These are phyloP conservation scores for Geoglossum cookeanum DNA, from an alignment of 2,329 filamentous ascomycete species.

Conservation along the genomic window DNA sequence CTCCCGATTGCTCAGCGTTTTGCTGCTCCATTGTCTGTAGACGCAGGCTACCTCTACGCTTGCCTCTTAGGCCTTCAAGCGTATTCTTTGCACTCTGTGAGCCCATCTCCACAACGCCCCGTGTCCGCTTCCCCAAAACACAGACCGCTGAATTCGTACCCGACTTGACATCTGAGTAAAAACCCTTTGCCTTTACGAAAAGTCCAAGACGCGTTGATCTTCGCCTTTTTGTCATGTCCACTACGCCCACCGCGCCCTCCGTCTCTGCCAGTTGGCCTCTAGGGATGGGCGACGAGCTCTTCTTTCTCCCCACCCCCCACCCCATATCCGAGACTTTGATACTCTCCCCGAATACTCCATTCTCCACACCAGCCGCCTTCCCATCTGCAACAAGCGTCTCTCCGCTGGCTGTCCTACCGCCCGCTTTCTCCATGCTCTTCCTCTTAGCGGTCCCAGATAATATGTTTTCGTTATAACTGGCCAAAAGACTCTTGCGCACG, in stretches of 20 bases:
- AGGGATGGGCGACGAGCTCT: constrained; percentile 6
- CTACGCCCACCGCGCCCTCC: constrained; percentile 3
- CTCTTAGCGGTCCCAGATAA: constrained; percentile 9
- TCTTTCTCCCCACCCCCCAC: constrained; percentile 12
- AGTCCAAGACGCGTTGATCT: constrained; percentile 26
- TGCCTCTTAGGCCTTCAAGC: constrained; percentile 32
- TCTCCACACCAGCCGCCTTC: constrained; percentile 18
- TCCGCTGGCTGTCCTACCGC: constrained; percentile 14
- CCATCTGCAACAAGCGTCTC: constrained; percentile 24
- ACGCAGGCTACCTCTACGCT: constrained; percentile 36
- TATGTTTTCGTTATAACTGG: constrained; percentile 6
- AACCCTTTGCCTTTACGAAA: constrained; percentile 27
- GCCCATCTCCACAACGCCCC: constrained; percentile 32
- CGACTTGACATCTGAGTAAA: neutral
- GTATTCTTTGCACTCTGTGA: constrained; percentile 17
- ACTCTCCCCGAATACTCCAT: constrained; percentile 21
- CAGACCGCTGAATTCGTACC: neutral
- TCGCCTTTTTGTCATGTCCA: neutral
- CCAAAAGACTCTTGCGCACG: neutral
- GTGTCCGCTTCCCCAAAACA: constrained; percentile 40
- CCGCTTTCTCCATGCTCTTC: constrained; percentile 11
- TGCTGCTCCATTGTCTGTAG: constrained; percentile 21
- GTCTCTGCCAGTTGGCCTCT: constrained; percentile 6
- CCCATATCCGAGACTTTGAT: constrained; percentile 22
- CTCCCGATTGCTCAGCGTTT: constrained; percentile 19